Evolutionary conservation across 1,284 basidiomycete species (phyloP).

Genomic region (Microbotryomycetes sp.): DNA sequence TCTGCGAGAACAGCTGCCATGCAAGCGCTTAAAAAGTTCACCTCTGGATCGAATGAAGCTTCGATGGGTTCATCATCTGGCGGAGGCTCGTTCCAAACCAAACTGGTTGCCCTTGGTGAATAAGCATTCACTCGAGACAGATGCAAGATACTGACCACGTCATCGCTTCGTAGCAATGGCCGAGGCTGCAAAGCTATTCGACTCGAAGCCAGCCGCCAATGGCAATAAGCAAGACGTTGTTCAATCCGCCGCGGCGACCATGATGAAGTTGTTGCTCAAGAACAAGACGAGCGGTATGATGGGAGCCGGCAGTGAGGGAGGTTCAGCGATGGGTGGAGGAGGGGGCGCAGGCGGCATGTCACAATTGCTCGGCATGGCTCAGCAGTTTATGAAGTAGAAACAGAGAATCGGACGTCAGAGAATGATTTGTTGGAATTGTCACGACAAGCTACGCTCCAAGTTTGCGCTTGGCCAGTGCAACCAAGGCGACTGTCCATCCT

Average conservation of each 20-base stretch:
- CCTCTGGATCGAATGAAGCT: slow-evolving; percentile 4
- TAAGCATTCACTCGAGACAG: neutral
- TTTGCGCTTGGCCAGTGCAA: neutral
- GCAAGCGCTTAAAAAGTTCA: slow-evolving; percentile 32
- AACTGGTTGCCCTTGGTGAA: slow-evolving; percentile 20
- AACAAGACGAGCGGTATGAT: neutral
- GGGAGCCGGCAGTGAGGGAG: neutral
- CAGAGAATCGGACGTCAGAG: neutral
- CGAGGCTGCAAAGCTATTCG: slow-evolving; percentile 35
- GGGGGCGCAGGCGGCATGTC: neutral
- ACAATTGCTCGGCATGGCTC: slow-evolving; percentile 1
- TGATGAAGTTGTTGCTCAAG: neutral
- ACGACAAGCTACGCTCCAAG: neutral
- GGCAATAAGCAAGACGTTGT: slow-evolving; percentile 41
- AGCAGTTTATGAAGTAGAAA: slow-evolving; percentile 2
- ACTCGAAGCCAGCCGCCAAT: slow-evolving; percentile 36
- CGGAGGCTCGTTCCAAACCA: slow-evolving; percentile 16
- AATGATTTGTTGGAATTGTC: neutral
- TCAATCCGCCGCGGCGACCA: slow-evolving; percentile 34
- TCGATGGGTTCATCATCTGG: neutral
- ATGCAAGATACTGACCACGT: too few relatives aligned
- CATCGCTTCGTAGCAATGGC: slow-evolving; percentile 27
- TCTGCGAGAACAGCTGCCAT: slow-evolving; percentile 12
- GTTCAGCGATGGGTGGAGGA: neutral
- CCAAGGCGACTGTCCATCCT: neutral